Evolutionary conservation across 1,284 basidiomycete genomes (phyloP), one percentile per base, ranked within the genome.

Genomic region (Cerrena zonata): DNA sequence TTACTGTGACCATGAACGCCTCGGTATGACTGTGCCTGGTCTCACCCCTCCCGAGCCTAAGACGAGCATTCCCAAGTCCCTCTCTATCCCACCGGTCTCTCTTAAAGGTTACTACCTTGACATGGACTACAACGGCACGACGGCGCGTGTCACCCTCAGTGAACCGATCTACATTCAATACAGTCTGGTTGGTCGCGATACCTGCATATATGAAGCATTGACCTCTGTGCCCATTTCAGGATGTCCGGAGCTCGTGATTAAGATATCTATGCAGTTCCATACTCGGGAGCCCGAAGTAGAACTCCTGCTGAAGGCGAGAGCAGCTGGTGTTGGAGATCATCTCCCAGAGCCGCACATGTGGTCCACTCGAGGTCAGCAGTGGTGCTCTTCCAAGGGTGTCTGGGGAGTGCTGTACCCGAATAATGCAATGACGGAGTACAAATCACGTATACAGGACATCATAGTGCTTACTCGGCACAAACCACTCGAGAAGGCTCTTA

Each of bases 391-490:
- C 5, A 36, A 50, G 18, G 47, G 48, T 18, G 18, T 47, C 4
- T 40, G 49, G 15, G 26, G 44, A 15, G 3, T 15, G 23, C 11
- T 45, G 15, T 45, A 39, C 4, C 46, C 37, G 21, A 5, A 15
- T 24, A 24, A 27, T 4, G 25, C 41, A 4, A 15, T 22, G 12
- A 21, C n/a, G 3, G 25, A 37, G 21, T 52, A 55, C 41, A 48
- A 50, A 25, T 38, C 37, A 7, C 42, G 51, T 2, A 23, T 34
- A 4, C 21, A 47, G 39, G 51, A 48, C 3, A n/a, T 19, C 23
- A 49, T 53, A 11, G 48, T 53, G 13, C 47, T 39, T 34, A 47
- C 43, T 3, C 26, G 41, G 26, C 53, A 55, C 47, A 12, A 30
- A 11, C 40, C 51, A 22, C 27, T 55, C 18, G n/a, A 19, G 15